A percentile compares a stretch with the other conserved stretches of the same genome.
These are phyloP conservation scores for Beauveria sp. DNA, from an alignment of 2,329 filamentous ascomycete species.

Conservation along the genomic window DNA sequence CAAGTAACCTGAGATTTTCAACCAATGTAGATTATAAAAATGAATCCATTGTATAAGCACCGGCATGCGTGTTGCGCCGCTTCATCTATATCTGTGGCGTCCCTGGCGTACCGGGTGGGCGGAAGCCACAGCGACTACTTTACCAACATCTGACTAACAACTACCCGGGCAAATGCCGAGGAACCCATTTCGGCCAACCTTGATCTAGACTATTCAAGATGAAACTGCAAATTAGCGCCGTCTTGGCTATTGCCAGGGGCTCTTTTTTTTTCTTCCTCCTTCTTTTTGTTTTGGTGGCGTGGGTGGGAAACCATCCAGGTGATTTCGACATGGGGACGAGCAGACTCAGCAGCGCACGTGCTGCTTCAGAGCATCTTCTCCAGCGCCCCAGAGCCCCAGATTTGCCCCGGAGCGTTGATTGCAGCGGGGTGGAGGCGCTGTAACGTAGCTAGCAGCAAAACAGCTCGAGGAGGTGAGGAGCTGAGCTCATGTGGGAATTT, in stretches of 20 bases:
- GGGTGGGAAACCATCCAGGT: not conserved
- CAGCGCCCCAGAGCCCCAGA: not conserved
- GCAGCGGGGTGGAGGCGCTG: not conserved
- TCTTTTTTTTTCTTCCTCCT: not conserved
- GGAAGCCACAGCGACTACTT: not conserved
- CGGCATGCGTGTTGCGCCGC: not conserved
- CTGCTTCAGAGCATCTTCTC: not conserved
- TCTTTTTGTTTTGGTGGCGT: too few species aligned
- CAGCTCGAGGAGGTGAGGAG: too few species aligned
- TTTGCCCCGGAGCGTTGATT: not conserved
- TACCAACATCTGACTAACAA: not conserved
- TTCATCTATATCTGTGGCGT: not conserved
- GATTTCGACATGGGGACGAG: not conserved
- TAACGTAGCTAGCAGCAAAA: not conserved
- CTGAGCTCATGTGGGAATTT: too few species aligned
- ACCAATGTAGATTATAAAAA: too few species aligned
- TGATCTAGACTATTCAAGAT: not conserved
- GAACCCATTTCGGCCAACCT: not conserved
- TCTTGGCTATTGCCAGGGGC: not conserved
- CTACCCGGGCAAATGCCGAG: not conserved
- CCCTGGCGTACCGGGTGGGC: not conserved
- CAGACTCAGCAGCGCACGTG: not conserved
- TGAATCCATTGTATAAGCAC: too few species aligned
- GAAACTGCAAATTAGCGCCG: not conserved
- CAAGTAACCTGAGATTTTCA: too few species aligned